Evolutionary conservation across 768 basidiomycete species (phyloP), one percentile per base, ranked within the genome.

Genomic region (Pholiota conissans): DNA sequence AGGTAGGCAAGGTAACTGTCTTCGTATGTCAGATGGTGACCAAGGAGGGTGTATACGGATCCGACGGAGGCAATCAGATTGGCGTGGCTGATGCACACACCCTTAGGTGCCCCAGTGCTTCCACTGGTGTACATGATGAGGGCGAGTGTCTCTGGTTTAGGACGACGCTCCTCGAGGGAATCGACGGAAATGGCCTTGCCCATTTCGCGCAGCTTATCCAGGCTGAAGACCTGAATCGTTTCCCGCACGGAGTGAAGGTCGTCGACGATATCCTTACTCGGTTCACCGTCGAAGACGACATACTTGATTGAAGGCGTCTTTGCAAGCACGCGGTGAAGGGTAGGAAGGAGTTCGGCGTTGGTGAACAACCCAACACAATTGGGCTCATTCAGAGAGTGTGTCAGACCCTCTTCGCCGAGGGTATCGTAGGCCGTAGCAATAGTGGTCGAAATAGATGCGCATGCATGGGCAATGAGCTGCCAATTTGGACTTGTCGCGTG

Each of bases 381-480:
- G 3, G 95, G 93, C 58, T 80, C 81, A 70, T 93, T 90, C 58
- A 98, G 84, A 0, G 96, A 94, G 71, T 98, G 95, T 0, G 86
- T 76, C 18, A 99, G 84, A 50, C 96, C 94, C 0, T 83, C 77
- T 68, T 91, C 89, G 52, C 97, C 96, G 22, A 98, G 88, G 2
- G 93, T 96, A 68, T 97, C 96, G 73, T 99, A 98, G 0, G 95
- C 95, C 2, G 97, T 98, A 1, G 93, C 95, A 63, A 97, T 91
- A 8, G 88, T 81, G 2, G 87, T 86, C 6, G 87, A 85, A 56
- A 95, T 90, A 13, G 82, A 79, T 0, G 84, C 81, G 68, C 93
- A 97, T 0, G 85, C 92, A 67, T 93, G 87, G 0, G 90, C 84
- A 56, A 96, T 80, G 55, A 93, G 77, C 69, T 96, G 94, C 95